Percentiles rank a stretch among this genome's conserved stretches.
Evolutionary conservation across 2,329 filamentous ascomycete species (phyloP).

Genomic region (Tothia fuscella): DNA sequence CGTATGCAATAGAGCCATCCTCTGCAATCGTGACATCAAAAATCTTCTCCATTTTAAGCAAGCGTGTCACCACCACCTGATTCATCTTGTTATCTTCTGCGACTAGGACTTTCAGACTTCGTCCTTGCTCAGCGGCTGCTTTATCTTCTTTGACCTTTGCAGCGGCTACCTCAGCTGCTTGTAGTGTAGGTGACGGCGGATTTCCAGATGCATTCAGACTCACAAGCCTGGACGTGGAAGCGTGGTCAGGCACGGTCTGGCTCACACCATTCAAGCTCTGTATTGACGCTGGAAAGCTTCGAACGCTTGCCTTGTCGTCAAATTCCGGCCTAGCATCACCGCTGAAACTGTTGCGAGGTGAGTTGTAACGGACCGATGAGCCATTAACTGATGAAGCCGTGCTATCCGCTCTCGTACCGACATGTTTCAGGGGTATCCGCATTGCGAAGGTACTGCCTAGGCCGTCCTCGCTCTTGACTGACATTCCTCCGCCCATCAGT

Average conservation of each 20-base stretch:
- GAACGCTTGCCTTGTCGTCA: conserved; percentile 23
- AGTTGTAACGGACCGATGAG: conserved; percentile 18
- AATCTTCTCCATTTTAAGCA: conserved; percentile 66
- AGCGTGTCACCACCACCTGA: conserved; percentile 41
- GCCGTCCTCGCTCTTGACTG: conserved; percentile 57
- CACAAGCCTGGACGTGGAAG: not conserved
- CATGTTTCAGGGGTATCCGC: conserved; percentile 67
- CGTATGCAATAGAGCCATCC: conserved; percentile 64
- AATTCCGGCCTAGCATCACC: conserved; percentile 12
- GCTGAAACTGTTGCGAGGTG: conserved; percentile 5
- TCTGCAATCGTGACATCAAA: conserved; percentile 82
- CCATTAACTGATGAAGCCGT: conserved; percentile 25
- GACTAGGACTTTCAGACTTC: conserved; percentile 49
- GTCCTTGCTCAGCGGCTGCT: not conserved
- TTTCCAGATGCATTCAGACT: not conserved
- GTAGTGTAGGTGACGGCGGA: conserved; percentile 25
- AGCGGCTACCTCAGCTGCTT: conserved; percentile 17
- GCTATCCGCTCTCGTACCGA: conserved; percentile 52
- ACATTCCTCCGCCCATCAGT: conserved; percentile 70
- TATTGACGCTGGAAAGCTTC: conserved; percentile 18
- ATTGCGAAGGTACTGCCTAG: conserved; percentile 73
- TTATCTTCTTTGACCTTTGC: not conserved
- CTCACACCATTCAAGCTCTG: no score
- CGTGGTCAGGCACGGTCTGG: not conserved
- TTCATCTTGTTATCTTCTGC: conserved; percentile 61